Evolutionary conservation across 805 yeast species (phyloP).

Genomic region (Metschnikowia kofuensis): DNA sequence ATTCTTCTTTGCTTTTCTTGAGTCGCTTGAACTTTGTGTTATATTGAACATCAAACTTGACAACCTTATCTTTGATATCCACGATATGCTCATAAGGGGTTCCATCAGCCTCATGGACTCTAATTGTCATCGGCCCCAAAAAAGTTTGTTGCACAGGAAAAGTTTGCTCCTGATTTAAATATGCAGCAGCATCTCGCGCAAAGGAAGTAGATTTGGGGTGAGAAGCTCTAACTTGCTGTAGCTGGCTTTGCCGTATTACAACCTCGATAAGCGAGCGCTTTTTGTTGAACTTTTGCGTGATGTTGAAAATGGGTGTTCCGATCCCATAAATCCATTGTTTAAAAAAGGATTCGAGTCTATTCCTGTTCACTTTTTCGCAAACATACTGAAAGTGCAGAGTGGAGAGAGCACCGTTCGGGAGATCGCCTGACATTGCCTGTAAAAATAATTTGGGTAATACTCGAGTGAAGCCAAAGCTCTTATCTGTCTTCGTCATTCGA

Average conservation of each 20-base stretch:
- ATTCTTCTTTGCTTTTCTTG: slow-evolving; percentile 57
- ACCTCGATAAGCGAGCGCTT: slow-evolving; percentile 92
- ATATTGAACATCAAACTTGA: slow-evolving; percentile 90
- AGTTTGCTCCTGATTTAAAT: slow-evolving; percentile 41
- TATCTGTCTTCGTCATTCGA: slow-evolving; percentile 94
- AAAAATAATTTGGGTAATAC: slow-evolving; percentile 87
- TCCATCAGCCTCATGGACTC: slow-evolving; percentile 98
- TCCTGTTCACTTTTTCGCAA: slow-evolving; percentile 93
- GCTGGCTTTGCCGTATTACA: slow-evolving; percentile 89
- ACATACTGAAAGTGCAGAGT: slow-evolving; percentile 85
- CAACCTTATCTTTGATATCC: slow-evolving; percentile 77
- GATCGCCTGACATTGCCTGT: slow-evolving; percentile 94
- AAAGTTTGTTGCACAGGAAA: slow-evolving; percentile 52
- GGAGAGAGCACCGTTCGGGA: slow-evolving; percentile 71
- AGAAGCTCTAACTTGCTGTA: slow-evolving; percentile 46
- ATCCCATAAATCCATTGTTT: slow-evolving; percentile 90
- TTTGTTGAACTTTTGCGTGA: slow-evolving; percentile 89
- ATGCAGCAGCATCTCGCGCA: slow-evolving; percentile 42
- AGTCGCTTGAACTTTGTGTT: slow-evolving; percentile 88
- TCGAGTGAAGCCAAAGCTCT: slow-evolving; percentile 86
- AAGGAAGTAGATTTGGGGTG: slow-evolving; percentile 41
- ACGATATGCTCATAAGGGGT: slow-evolving; percentile 98
- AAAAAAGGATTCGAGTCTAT: slow-evolving; percentile 76
- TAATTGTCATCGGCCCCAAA: slow-evolving; percentile 92
- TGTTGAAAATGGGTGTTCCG: slow-evolving; percentile 85